Base-by-base conservation (phyloP, 148 eudicot genomes). In the Silene uniflora region DNA sequence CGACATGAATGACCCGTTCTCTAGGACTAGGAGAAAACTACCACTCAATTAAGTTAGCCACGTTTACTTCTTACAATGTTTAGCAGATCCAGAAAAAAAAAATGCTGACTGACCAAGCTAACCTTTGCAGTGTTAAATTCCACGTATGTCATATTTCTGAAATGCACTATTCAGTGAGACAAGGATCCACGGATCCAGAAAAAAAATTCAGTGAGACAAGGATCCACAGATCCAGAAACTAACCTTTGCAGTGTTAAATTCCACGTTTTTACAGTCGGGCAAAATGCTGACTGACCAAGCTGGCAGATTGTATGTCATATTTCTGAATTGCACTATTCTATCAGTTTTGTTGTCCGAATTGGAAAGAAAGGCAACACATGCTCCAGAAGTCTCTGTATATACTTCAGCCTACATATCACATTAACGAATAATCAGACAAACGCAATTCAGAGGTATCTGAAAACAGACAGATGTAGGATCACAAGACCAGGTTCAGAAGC, bases 211-310 rank as follows among this genome's bases (percentile, higher is more conserved):
- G 22, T 18, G 10, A 18, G 21, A 10, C 11, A 79, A 29, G 42
- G 39, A 68, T 62, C 39, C 72, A 39, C 10, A 69, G 42, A 73
- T 71, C 27, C 13, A 44, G 76, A 79, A 71, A 72, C 65, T 84
- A 71, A 92, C 98, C 96, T 92, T 90, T 73, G 97, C 98, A 39
- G 97, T 85, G 85, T 95, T 95, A 72, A 87, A 95, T 29, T 81
- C 91, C 16, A 90, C 98, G 73, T 89, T 89, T 84, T 89, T 90
- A 90, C 98, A 95, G 87, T 95, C 98, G 13, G 97, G 98, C 58
- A 95, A 78, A 76, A 95, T 90, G 91, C 98, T 95, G 75, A 95
- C 97, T 17, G 98, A 92, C 98, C 98, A 95, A 76, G 98, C 97
- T 46, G 98, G 97, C 60, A 95, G 83, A 79, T 83, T 74, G 82